Conservation (phyloP, 108 stramenopile species). For the Cyclotella atomus region DNA sequence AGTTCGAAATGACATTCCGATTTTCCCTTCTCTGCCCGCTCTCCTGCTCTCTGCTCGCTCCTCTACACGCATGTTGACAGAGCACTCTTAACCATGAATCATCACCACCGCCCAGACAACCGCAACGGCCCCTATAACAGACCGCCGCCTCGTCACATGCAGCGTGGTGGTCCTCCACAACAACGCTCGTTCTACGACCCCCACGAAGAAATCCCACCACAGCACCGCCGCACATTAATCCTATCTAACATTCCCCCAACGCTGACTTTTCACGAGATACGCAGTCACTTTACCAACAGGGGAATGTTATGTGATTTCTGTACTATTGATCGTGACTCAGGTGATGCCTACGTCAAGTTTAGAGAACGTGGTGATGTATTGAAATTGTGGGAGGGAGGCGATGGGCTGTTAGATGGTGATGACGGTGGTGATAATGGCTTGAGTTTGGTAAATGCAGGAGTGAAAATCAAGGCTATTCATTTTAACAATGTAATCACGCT, state of each 20-base stretch:
- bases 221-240: conserved; percentile 22
- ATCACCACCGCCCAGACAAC: too few species aligned
- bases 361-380: conserved; percentile 7
- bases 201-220: conserved; percentile 9
- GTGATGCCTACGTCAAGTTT: conserved; percentile 31
- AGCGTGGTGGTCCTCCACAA: too few species aligned
- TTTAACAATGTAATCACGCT: conserved; percentile 10
- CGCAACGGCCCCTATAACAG: too few species aligned
- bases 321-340: conserved; percentile 11
- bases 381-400: conserved; percentile 28
- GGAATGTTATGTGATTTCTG: conserved; percentile 12
- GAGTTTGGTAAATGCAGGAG: conserved; percentile 19
- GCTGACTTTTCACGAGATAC: conserved; percentile 13
- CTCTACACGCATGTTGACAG: too few species aligned
- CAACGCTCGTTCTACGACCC: too few species aligned
- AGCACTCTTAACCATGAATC: too few species aligned
- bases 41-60: too few species aligned
- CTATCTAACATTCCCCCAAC: conserved; percentile 25
- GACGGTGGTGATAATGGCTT: not conserved
- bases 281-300: conserved; percentile 9
- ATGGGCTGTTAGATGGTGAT: not conserved
- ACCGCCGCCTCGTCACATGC: too few species aligned
- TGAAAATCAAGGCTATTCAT: conserved; percentile 34
- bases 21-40: too few species aligned
- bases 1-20: too few species aligned